A percentile compares a stretch with the other conserved stretches of the same genome.
phyloP scores from a whole-genome alignment of 2,329 filamentous ascomycete species.

The Pseudogymnoascus sp. region DNA sequence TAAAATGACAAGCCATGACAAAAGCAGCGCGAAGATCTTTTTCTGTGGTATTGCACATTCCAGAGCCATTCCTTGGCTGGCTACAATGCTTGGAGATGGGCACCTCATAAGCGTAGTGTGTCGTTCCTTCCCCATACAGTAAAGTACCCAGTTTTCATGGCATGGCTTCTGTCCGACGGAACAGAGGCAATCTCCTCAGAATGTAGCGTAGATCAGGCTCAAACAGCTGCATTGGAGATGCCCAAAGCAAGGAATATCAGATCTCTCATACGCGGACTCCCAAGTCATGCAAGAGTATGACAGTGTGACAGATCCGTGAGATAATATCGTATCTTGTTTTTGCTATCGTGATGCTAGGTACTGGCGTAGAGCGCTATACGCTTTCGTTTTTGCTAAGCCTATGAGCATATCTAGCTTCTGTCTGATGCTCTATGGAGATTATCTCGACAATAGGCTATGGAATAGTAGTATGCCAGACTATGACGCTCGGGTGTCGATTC shows the following conservation, averaged over 20 bases:
- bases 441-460: constrained; percentile 61
- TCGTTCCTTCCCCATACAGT: constrained; percentile 2
- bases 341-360: constrained; percentile 74
- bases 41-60: too few species aligned
- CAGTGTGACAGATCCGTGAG: constrained; percentile 30
- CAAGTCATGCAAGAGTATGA: constrained; percentile 29
- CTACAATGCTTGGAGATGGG: constrained; percentile 1
- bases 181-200: not conserved
- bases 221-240: constrained; percentile 1
- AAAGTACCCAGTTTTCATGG: not conserved
- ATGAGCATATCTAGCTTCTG: constrained; percentile 35
- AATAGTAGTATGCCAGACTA: constrained; percentile 29
- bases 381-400: constrained; percentile 38
- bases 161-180: not conserved
- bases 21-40: not conserved
- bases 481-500: constrained; percentile 20
- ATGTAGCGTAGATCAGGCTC: constrained; percentile 1
- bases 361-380: constrained; percentile 54
- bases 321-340: constrained; percentile 34
- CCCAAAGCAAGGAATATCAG: not conserved
- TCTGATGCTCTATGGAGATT: constrained; percentile 56
- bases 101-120: not conserved
- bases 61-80: not conserved
- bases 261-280: constrained; percentile 11
- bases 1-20: not conserved